Evolutionary conservation across 805 yeast species (phyloP), one percentile per base, ranked within the genome.

Genomic region (Yamadazyma akitaensis): DNA sequence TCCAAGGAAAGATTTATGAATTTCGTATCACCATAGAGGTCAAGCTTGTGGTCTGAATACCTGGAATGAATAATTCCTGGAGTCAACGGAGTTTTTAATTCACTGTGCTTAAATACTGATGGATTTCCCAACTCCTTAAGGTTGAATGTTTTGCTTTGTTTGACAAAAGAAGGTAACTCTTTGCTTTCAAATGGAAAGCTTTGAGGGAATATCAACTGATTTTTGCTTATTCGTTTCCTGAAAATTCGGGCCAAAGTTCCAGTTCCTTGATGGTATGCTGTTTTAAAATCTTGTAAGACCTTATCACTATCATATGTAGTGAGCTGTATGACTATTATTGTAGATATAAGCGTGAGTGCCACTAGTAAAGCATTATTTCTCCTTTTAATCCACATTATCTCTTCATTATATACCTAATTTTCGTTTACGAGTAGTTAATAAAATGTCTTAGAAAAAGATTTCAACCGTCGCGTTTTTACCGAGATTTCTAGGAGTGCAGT

Each of bases 171-270:
- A 26, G 39, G 16, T 13, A 54, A 36, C 14, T 40, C 36, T 10
- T 41, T 42, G 12, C 46, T 38, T 10, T 42, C 41, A 16, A 44
- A 6, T 1, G 53, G 57, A 40, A 54, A 56, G 16, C 34, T 33
- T 16, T 35, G 30, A 2, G 60, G 60, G 41, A 54, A 54, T 12
- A 56, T 44, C 1, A 55, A 16, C 42, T 53, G 58, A 25, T 55
- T 53, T 17, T 32, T 48, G 17, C 43, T 38, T 14, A 47, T 48
- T 16, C 50, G 42, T 16, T 49, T 48, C 17, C 38, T 40, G 31
- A 49, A 14, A 16, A 46, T 14, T 14, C 13, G 38, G n/a, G 28
- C 11, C 13, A 50, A 34, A 8, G 49, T 16, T 5, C 47, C 40
- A 3, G 48, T 38, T 2, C 57, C 55, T 42, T 44, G 45, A 35